A percentile compares a stretch with the other conserved stretches of the same genome.
phyloP scores from a whole-genome alignment of 352 stramenopile species.

The Phytophthora citricola region DNA sequence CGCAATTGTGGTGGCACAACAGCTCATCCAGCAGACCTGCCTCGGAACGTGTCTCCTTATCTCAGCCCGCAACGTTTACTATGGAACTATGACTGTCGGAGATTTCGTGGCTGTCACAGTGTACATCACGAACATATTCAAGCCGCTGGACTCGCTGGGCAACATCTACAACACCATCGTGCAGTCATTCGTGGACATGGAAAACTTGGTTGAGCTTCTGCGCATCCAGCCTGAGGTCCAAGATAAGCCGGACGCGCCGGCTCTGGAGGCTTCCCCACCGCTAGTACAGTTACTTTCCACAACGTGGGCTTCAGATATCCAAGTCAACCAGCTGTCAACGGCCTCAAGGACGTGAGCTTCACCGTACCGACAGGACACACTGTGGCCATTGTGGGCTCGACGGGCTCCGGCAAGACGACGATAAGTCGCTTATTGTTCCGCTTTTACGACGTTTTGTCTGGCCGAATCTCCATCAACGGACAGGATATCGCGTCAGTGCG shows the following conservation, averaged over 20 bases:
- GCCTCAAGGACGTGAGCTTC: constrained; percentile 88
- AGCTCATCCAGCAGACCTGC: constrained; percentile 91
- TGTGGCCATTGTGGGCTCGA: constrained; percentile 94
- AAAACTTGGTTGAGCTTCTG: constrained; percentile 96
- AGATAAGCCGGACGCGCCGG: constrained; percentile 82
- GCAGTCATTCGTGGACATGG: constrained; percentile 97
- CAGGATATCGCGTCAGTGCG: constrained; percentile 88
- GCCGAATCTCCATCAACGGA: constrained; percentile 87
- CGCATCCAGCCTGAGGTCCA: constrained; percentile 92
- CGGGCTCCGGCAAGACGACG: constrained; percentile 94
- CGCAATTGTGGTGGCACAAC: constrained; percentile 94
- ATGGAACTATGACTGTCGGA: constrained; percentile 82
- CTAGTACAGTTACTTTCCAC: constrained; percentile 89
- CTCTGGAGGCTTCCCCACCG: constrained; percentile 47
- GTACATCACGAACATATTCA: constrained; percentile 96
- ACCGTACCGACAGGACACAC: constrained; percentile 81
- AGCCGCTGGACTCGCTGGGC: constrained; percentile 96
- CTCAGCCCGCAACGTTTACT: constrained; percentile 56
- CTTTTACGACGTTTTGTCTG: constrained; percentile 95
- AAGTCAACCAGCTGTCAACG: constrained; percentile 82
- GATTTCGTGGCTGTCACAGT: constrained; percentile 96
- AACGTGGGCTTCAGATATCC: constrained; percentile 94
- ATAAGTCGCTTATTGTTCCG: constrained; percentile 95
- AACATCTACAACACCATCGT: constrained; percentile 97
- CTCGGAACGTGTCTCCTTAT: constrained; percentile 82